Conservation (phyloP, 2,329 filamentous ascomycete species). For the Sporothrix curviconia region DNA sequence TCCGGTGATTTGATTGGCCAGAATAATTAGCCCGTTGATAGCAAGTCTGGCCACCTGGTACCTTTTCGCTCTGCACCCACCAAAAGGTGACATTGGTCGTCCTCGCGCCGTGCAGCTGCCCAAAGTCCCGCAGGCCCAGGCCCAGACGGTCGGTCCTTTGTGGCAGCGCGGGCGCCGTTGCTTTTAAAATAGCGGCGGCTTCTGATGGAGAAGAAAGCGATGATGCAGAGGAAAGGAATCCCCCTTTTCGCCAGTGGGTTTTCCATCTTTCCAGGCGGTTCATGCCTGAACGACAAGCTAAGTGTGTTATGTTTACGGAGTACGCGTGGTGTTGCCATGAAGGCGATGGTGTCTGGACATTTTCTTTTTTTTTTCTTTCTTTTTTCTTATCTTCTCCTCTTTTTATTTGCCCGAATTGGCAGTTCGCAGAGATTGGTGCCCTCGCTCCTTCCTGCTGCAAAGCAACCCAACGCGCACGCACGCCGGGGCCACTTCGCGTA, state of each 20-base stretch:
- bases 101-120: conserved; percentile 3
- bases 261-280: no score
- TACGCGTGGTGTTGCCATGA: not conserved
- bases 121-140: not conserved
- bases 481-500: no score
- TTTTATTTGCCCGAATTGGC: not conserved
- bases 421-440: not conserved
- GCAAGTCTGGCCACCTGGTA: not conserved
- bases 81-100: not conserved
- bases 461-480: no score
- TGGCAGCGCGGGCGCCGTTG: conserved; percentile 2
- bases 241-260: no score
- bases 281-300: no score
- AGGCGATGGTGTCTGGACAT: not conserved
- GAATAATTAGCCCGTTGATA: not conserved
- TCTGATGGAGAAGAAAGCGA: no score
- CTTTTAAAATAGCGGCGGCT: no score
- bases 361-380: not conserved
- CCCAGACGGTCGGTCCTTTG: not conserved
- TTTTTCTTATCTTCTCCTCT: not conserved
- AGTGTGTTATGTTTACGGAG: no score
- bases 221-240: no score
- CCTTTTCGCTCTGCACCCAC: not conserved
- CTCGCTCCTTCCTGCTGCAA: not conserved
- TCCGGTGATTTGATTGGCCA: conserved; percentile 2